phyloP scores from a whole-genome alignment of 192 early-diverging fungal genomes.

The Phlyctochytrium arcticum region DNA sequence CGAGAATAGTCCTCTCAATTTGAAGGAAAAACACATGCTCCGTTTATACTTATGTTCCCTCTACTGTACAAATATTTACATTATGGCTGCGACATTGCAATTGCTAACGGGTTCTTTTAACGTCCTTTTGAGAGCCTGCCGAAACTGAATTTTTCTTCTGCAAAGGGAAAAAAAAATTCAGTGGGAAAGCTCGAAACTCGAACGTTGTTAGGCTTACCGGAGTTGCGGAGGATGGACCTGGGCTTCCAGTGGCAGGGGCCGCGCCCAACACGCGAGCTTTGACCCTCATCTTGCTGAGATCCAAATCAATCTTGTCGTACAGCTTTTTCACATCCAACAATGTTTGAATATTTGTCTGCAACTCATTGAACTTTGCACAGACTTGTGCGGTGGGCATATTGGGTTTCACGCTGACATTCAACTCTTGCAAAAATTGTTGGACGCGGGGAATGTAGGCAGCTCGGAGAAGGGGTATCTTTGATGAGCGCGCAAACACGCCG shows the following conservation, averaged over 20 bases:
- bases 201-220: too few species aligned
- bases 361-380: conserved; percentile 72
- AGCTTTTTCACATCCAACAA: conserved; percentile 80
- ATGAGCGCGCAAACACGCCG: conserved; percentile 61
- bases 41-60: too few species aligned
- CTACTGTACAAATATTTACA: too few species aligned
- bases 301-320: conserved; percentile 76
- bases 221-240: too few species aligned
- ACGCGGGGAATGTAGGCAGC: conserved; percentile 47
- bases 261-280: neutral
- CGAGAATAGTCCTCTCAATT: conserved; percentile 9
- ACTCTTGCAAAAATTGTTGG: conserved; percentile 53
- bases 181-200: too few species aligned
- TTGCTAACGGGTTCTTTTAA: too few species aligned
- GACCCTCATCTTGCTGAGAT: conserved; percentile 28
- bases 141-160: too few species aligned
- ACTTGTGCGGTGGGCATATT: conserved; percentile 78
- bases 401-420: conserved; percentile 59
- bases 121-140: too few species aligned
- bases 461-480: conserved; percentile 51
- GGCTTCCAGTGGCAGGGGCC: neutral
- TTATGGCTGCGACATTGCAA: too few species aligned
- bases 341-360: conserved; percentile 69
- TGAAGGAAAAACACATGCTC: too few species aligned
- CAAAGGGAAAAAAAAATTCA: too few species aligned